Conservation (phyloP, 768 basidiomycete species). For the Podaxis sp. region DNA sequence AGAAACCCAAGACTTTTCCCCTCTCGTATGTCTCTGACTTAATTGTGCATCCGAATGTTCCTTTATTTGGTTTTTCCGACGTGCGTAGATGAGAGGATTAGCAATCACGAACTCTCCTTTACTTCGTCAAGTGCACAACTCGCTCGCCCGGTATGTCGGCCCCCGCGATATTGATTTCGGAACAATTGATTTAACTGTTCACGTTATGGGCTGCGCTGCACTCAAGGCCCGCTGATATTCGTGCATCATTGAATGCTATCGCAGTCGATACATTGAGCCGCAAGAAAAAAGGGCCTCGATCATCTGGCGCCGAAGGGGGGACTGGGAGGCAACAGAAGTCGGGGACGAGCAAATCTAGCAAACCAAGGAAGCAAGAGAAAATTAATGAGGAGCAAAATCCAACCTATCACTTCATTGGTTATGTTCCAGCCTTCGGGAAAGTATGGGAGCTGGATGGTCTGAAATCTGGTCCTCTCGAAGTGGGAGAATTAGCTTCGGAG, state of each 20-base stretch:
- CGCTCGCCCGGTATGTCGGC: constrained; percentile 51
- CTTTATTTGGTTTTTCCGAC: not conserved
- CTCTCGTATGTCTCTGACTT: constrained; percentile 43
- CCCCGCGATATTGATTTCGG: not conserved
- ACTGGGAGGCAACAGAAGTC: not conserved
- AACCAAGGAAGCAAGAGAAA: constrained; percentile 18
- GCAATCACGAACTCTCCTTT: constrained; percentile 57
- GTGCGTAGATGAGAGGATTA: constrained; percentile 58
- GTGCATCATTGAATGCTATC: constrained; percentile 48
- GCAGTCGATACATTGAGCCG: constrained; percentile 45
- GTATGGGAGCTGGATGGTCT: constrained; percentile 75
- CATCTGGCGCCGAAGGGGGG: not conserved
- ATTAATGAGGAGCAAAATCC: constrained; percentile 40
- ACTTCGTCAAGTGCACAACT: constrained; percentile 58
- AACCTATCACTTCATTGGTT: constrained; percentile 65
- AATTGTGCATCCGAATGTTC: not conserved
- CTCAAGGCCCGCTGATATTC: constrained; percentile 55
- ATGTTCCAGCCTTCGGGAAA: constrained; percentile 59
- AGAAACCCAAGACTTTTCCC: constrained; percentile 57
- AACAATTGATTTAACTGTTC: not conserved
- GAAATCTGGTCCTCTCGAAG: constrained; percentile 61
- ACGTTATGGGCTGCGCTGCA: constrained; percentile 10
- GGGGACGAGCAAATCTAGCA: constrained; percentile 10
- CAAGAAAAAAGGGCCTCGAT: constrained; percentile 32
- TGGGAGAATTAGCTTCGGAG: constrained; percentile 46